Percentiles rank a stretch among this genome's conserved stretches.
Evolutionary conservation across 1,284 basidiomycete genomes (phyloP).

Genomic region (Porphyrellus sp.): DNA sequence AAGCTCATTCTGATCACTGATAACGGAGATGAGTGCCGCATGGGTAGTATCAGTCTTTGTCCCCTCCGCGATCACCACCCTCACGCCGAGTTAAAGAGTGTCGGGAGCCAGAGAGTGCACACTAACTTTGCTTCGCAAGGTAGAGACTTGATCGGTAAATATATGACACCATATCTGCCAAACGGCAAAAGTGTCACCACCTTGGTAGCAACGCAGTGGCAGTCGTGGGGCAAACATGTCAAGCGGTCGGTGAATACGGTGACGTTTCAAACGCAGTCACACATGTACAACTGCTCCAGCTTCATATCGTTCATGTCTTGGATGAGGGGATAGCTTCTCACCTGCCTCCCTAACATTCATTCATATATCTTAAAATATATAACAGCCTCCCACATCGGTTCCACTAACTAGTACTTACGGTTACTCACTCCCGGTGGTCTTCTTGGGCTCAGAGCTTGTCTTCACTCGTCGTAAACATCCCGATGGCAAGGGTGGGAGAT

Average conservation of each 20-base stretch:
- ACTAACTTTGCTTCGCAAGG: not conserved
- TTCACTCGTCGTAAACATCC: not conserved
- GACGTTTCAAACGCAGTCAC: not conserved
- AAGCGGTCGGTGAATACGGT: not conserved
- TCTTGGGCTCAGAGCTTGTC: no score
- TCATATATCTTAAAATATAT: not conserved
- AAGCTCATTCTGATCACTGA: slow-evolving; percentile 12
- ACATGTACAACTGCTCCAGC: not conserved
- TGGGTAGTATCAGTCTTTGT: not conserved
- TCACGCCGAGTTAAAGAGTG: not conserved
- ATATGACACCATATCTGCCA: not conserved
- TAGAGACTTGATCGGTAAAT: no score
- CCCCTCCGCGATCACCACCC: not conserved
- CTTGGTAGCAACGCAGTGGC: slow-evolving; percentile 2
- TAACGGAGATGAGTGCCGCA: slow-evolving; percentile 30
- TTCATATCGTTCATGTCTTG: slow-evolving; percentile 2
- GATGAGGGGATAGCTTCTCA: not conserved
- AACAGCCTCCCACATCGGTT: not conserved
- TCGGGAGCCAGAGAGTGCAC: not conserved
- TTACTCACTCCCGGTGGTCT: not conserved
- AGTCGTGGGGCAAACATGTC: not conserved
- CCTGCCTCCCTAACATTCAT: slow-evolving; percentile 4
- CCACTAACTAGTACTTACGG: not conserved
- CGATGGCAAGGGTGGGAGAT: no score
- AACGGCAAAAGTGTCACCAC: not conserved